Evolutionary conservation across 169 alveolate genomes (phyloP).

Genomic region (Neospora caninum): DNA sequence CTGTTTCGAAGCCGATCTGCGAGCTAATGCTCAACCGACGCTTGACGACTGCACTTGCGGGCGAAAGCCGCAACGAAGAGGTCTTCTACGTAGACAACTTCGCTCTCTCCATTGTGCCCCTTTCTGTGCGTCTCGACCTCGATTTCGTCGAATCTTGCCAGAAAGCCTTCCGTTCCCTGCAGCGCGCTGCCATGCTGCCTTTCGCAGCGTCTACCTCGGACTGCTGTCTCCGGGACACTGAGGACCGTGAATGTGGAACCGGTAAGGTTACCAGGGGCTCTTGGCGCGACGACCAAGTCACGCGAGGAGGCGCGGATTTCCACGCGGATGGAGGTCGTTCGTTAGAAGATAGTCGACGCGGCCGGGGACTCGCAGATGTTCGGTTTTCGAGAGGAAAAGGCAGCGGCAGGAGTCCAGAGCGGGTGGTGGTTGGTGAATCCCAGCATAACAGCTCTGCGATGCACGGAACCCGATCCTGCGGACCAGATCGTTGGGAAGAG

Average conservation of each 20-base stretch:
- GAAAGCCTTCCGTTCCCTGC: conserved; percentile 28
- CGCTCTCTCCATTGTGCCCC: conserved; percentile 36
- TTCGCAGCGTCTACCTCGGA: neutral
- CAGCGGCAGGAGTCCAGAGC: no score
- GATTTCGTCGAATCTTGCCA: neutral
- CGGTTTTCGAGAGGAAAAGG: neutral
- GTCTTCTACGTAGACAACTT: conserved; percentile 59
- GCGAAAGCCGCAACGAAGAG: neutral
- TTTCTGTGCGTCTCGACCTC: neutral
- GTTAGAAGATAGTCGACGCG: no score
- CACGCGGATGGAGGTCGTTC: neutral
- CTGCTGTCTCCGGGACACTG: neutral
- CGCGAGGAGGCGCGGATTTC: neutral
- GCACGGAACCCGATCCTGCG: no score
- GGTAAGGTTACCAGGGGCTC: neutral
- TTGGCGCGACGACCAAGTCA: neutral
- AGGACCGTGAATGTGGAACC: neutral
- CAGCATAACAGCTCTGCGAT: no score
- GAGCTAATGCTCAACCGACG: neutral
- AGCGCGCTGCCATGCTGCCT: conserved; percentile 21
- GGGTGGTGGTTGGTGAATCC: no score
- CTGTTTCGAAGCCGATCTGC: neutral
- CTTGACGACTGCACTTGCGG: neutral
- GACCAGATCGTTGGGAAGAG: no score
- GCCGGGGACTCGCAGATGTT: neutral